phyloP scores from a whole-genome alignment of 139 green algal species.

The Asterochloris erici region DNA sequence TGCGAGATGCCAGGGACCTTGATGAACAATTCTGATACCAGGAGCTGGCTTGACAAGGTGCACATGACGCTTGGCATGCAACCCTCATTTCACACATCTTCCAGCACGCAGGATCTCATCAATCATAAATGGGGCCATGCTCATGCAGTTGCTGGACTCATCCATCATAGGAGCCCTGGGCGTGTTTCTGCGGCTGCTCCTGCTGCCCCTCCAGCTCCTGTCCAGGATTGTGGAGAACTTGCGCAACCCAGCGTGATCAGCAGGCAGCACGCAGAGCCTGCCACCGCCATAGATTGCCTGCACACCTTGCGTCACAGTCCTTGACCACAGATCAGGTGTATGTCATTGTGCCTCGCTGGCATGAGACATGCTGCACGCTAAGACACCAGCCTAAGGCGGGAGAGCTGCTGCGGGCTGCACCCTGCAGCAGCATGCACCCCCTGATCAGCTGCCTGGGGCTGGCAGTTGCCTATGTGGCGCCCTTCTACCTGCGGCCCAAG shows the following conservation, averaged over 20 bases:
- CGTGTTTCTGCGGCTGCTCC: constrained; percentile 8
- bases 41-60: too few relatives aligned
- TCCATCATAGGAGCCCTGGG: constrained; percentile 1
- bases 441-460: constrained; percentile 26
- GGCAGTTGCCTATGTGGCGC: constrained; percentile 33
- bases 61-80: too few relatives aligned
- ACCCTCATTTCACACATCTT: too few relatives aligned
- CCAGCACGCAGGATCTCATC: too few relatives aligned
- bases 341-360: background rate
- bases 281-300: background rate
- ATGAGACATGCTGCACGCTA: background rate
- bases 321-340: background rate
- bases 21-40: too few relatives aligned
- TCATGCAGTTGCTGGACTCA: constrained; percentile 14
- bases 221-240: background rate
- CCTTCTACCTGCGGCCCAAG: constrained; percentile 29
- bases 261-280: background rate
- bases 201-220: constrained; percentile 18
- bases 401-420: background rate
- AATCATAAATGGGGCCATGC: background rate
- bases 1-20: too few relatives aligned
- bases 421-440: background rate
- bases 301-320: background rate
- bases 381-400: background rate
- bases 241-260: background rate